Conservation (phyloP, 163 green algal genomes). For the Coccomyxa subellipsoidea region DNA sequence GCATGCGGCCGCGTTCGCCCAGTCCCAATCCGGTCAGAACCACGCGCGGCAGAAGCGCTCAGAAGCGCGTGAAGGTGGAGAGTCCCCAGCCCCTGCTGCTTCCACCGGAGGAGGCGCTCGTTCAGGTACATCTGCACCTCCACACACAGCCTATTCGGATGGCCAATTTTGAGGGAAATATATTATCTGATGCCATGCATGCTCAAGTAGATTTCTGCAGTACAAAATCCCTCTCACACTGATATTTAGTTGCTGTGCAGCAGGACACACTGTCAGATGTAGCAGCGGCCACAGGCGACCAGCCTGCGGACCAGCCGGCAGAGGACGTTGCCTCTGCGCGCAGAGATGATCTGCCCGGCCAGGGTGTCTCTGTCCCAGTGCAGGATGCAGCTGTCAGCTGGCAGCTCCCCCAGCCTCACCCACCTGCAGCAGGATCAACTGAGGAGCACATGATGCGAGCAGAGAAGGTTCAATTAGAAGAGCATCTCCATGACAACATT, state of each 20-base stretch:
- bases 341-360: no score
- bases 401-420: neutral
- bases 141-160: neutral
- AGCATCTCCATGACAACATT: neutral
- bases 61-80: no score
- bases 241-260: no score
- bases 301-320: no score
- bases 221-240: no score
- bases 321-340: no score
- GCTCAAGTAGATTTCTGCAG: no score
- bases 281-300: no score
- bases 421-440: neutral
- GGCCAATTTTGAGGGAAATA: neutral
- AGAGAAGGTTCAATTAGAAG: neutral
- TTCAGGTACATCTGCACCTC: neutral
- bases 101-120: neutral
- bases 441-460: neutral
- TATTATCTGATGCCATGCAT: no score
- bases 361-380: neutral
- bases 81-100: no score
- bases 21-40: neutral
- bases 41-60: no score
- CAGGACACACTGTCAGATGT: no score
- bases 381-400: neutral
- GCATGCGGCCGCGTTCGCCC: neutral